Evolutionary conservation across 768 basidiomycete genomes (phyloP).

Genomic region (Leucocoprinus leucothites): DNA sequence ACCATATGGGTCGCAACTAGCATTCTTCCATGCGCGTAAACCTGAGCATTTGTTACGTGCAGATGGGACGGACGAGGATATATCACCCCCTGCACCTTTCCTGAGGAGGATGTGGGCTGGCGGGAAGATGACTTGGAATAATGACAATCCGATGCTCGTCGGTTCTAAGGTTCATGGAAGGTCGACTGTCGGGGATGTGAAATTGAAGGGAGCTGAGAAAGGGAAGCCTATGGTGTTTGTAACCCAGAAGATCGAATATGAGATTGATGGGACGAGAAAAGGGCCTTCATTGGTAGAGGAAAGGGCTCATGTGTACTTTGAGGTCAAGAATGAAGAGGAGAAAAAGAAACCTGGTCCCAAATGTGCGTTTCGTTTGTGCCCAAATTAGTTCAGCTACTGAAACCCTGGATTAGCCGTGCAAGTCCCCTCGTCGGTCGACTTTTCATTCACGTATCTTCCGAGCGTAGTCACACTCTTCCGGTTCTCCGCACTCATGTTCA

Average conservation of each 20-base stretch:
- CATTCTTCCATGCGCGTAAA: constrained; percentile 68
- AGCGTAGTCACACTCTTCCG: constrained; percentile 74
- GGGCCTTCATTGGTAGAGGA: constrained; percentile 57
- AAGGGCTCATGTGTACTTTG: constrained; percentile 63
- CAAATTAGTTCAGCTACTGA: background rate
- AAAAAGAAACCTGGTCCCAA: constrained; percentile 8
- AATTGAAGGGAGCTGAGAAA: constrained; percentile 65
- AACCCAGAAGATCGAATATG: constrained; percentile 57
- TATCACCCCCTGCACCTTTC: constrained; percentile 72
- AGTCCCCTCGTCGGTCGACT: constrained; percentile 46
- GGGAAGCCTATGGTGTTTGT: constrained; percentile 73
- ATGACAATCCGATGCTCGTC: constrained; percentile 41
- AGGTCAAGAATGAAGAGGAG: constrained; percentile 18
- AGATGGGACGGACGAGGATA: constrained; percentile 74
- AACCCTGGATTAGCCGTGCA: constrained; percentile 38
- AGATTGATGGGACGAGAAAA: constrained; percentile 33
- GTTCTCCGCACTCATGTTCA: constrained; percentile 85
- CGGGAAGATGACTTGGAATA: constrained; percentile 64
- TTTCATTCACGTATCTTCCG: constrained; percentile 66
- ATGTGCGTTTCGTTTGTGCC: background rate
- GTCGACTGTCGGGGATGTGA: constrained; percentile 46
- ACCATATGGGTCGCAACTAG: constrained; percentile 65
- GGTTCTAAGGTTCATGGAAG: constrained; percentile 50
- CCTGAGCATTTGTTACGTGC: constrained; percentile 52
- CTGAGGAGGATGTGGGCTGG: constrained; percentile 82